Base-by-base conservation (phyloP, 179 eudicot genomes). In the Corrigiola litoralis region DNA sequence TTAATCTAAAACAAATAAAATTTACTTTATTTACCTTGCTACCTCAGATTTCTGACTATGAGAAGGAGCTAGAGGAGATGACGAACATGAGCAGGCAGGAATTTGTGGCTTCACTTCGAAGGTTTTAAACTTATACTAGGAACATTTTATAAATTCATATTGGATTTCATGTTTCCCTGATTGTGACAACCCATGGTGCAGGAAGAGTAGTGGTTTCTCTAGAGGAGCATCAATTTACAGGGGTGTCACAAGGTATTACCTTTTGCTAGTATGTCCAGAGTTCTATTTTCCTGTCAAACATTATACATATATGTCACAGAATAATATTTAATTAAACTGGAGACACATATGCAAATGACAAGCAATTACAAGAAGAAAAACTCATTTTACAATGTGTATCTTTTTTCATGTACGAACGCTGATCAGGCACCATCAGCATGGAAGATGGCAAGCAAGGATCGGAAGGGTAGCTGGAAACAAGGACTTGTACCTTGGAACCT, bases 401-500 rank as follows among this genome's bases (percentile, higher is more conserved):
- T 13, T 9, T 16, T 33, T 20, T 5, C 3, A 34, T 46, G 37
- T 44, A 27, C 21, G 29, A 3, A 10, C 44, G 10, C 38, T 55
- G 33, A 45, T 52, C 59, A 89, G 96, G 86, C 96, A 89, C 62
- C 96, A 89, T 75, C 96, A 89, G 25, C 96, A 89, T 67, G 96
- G 96, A 51, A 78, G 96, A 31, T 89, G 96, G 96, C 96, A 89
- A 74, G 96, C 96, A 68, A 79, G 96, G 64, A 89, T 89, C 9
- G 96, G 96, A 51, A 79, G 96, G 63, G 96, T 89, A 44, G 94
- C 96, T 4, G 96, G 96, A 48, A 89, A 89, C 75, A 89, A 89
- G 70, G 96, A 89, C 74, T 81, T 89, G 32, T 89, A 89, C 61
- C 88, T 89, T 28, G 96, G 96, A 63, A 89, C 96, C 17, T 89